Evolutionary conservation across 1,284 basidiomycete species (phyloP), one percentile per base, ranked within the genome.

Genomic region (Sparassis latifolia): DNA sequence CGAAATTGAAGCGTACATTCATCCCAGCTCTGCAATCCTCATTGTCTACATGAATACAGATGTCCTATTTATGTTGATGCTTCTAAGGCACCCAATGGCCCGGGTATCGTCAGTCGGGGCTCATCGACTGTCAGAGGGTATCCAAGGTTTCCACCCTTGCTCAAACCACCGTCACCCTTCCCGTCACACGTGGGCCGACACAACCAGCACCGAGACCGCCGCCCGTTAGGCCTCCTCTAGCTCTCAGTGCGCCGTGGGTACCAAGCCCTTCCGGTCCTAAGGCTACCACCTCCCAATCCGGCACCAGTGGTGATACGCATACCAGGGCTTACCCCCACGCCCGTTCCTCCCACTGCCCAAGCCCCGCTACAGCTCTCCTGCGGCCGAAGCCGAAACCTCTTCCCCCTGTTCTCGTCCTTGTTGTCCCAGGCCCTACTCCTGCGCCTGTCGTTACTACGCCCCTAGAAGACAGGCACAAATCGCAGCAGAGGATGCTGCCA

Each of bases 401-500:
- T 31, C 49, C 40, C 10, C 44, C 45, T 32, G 44, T 20, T 20
- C 20, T 45, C 44, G 35, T 50, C 2, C n/a, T 47, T 29, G 42
- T 44, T 30, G 51, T 52, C 31, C 47, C 47, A 33, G 46, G 33
- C 2, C 42, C 50, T 3, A 37, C 31, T 35, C 50, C 50, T 2
- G 51, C 20, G 1, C 51, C 51, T 20, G 20, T 20, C 10, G 38
- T 31, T 2, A 28, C 35, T 42, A 29, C 30, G 32, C 20, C 51
- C 41, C 4, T 4, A 3, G 33, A 40, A 3, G 44, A 28, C 9
- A 42, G 10, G 47, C 50, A 51, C 45, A 44, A 44, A 30, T 42
- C 50, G 41, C 51, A 52, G 44, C 51, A 52, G 31, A 49, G 44
- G 43, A 52, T 52, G 30, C 38, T 47, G 3, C 33, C 33, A 4